These are phyloP conservation scores for Cylindrodendrum hubeiense DNA, from an alignment of 2,329 filamentous ascomycete genomes.

Conservation along the genomic window DNA sequence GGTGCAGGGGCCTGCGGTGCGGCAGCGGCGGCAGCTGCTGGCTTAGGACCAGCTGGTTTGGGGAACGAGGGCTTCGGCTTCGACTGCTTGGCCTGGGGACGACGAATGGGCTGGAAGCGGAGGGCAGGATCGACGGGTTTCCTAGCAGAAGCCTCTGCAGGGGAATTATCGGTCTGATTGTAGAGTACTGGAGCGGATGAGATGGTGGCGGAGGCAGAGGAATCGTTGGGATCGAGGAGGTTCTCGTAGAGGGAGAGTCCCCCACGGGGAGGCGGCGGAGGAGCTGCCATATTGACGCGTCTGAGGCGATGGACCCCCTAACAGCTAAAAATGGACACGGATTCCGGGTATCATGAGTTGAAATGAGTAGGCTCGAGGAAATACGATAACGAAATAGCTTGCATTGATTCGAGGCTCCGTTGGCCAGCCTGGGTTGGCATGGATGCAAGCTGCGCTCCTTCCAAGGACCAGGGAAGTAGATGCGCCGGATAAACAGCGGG, in stretches of 20 bases:
- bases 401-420: neutral
- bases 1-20: constrained; percentile 52
- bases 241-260: constrained; percentile 86
- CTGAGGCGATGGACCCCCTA: neutral
- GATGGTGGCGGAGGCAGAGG: constrained; percentile 70
- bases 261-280: constrained; percentile 55
- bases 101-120: constrained; percentile 88
- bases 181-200: constrained; percentile 82
- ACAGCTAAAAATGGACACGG: neutral
- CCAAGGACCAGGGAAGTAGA: neutral
- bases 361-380: neutral
- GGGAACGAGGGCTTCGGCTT: constrained; percentile 72
- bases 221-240: constrained; percentile 74
- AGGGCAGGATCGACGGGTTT: constrained; percentile 73
- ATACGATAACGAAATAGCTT: neutral
- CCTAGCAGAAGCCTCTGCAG: constrained; percentile 64
- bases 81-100: constrained; percentile 72
- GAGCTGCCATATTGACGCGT: constrained; percentile 44
- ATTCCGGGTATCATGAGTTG: neutral
- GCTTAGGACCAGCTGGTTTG: constrained; percentile 52
- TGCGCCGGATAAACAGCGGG: constrained; percentile 49
- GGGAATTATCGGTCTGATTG: constrained; percentile 63
- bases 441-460: constrained; percentile 1
- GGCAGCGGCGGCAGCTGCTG: constrained; percentile 47
- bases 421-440: neutral